phyloP scores from a whole-genome alignment of 164 flowering plant species.

The Echeveria elegans region DNA sequence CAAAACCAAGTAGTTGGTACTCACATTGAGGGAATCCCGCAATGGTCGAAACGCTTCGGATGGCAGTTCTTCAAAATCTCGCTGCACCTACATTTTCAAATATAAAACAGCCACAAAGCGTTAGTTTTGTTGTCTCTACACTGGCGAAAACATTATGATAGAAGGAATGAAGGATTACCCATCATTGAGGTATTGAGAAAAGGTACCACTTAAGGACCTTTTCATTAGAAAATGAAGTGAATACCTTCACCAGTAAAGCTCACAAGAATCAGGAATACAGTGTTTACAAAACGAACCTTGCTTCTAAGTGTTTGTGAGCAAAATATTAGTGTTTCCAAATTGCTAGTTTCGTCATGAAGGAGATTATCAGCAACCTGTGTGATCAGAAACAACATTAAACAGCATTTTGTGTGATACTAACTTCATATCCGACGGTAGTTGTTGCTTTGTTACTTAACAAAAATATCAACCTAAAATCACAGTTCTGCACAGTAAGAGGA shows the following conservation, averaged over 20 bases:
- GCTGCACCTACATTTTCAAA: conserved; percentile 52
- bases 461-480: background rate
- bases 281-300: conserved; percentile 49
- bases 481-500: background rate
- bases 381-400: background rate
- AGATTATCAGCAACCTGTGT: conserved; percentile 88
- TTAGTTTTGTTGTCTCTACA: background rate
- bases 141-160: background rate
- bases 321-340: conserved; percentile 81
- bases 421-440: background rate
- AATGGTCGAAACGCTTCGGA: conserved; percentile 88
- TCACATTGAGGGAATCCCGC: conserved; percentile 87
- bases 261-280: background rate
- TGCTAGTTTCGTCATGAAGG: conserved; percentile 87
- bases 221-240: background rate
- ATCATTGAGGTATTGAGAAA: background rate
- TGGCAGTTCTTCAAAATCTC: conserved; percentile 96
- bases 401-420: background rate
- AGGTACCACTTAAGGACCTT: background rate
- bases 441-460: background rate
- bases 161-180: background rate
- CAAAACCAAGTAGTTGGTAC: conserved; percentile 12
- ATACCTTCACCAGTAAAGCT: background rate
- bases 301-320: conserved; percentile 95
- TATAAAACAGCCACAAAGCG: background rate